A percentile compares a stretch with the other conserved stretches of the same genome.
Conservation (phyloP, 2,329 filamentous ascomycete genomes). For the Colletotrichum cuscutae region DNA sequence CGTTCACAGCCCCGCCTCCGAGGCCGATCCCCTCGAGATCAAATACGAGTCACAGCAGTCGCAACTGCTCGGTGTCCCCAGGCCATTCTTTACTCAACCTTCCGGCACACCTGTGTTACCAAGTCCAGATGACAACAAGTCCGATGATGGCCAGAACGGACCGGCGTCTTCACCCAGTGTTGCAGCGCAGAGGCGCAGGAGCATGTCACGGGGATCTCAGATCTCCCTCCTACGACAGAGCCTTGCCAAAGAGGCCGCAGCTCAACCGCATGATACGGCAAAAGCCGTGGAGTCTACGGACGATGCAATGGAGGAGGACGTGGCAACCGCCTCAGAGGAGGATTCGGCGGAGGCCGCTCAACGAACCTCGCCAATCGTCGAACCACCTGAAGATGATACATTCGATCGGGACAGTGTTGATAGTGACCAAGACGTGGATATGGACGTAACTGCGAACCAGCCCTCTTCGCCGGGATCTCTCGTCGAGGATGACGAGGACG, state of each 20-base stretch:
- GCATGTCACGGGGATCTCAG: constrained; percentile 33
- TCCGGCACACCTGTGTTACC: background rate
- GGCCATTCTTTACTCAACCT: constrained; percentile 13
- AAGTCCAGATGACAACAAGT: background rate
- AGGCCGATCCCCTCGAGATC: constrained; percentile 8
- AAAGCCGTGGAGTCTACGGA: constrained; percentile 14
- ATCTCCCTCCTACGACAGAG: constrained; percentile 22
- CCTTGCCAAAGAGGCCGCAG: constrained; percentile 6
- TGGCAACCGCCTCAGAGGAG: background rate
- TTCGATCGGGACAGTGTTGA: background rate
- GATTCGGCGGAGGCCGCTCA: background rate
- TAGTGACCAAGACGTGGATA: background rate
- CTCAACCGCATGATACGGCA: background rate
- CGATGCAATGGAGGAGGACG: background rate
- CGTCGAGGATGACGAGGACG: background rate
- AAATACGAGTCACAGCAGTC: constrained; percentile 16
- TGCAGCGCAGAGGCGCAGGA: constrained; percentile 26
- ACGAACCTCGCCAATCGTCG: background rate
- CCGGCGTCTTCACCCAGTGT: constrained; percentile 12
- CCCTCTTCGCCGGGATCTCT: constrained; percentile 1
- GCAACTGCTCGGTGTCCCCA: constrained; percentile 13
- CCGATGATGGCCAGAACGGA: background rate
- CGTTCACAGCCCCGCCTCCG: background rate
- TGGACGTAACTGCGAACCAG: background rate
- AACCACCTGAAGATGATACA: background rate